Evolutionary conservation across 495 filamentous ascomycete species (phyloP), one percentile per base, ranked within the genome.

Genomic region (Bombardia bombarda): DNA sequence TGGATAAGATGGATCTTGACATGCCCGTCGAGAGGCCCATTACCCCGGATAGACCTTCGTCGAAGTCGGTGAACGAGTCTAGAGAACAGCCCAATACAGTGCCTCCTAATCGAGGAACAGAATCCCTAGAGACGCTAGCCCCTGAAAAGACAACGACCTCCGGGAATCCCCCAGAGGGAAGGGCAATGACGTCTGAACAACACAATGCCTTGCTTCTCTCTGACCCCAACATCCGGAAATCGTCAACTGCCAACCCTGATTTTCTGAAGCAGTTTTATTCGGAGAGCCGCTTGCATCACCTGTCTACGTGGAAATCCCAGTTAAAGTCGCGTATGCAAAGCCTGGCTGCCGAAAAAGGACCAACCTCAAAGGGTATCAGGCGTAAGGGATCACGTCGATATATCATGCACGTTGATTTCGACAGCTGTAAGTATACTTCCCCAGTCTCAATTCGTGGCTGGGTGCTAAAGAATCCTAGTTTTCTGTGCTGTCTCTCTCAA

Each of bases 271-370:
- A 95, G 51, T 98, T 85, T 58, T 97, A 96, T 52, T 81, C 83
- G 42, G 87, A 96, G 60, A 95, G 88, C 28, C 82, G 92, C 5
- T 73, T 98, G 13, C 92, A 98, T 62, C 90, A 98, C 55, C 68
- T 98, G 1, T 96, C 92, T 2, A 86, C 82, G 8, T 95, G 90
- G 92, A 97, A 95, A 72, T 83, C 90, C 0, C 83, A 95, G 32
- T 62, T 98, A 9, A 96, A 95, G 59, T 79, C 87, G 9, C 79
- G 85, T 52, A 78, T 97, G 40, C 88, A 93, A 61, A 78, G 71
- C 12, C 68, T 90, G 47, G 77, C 87, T 9, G 74, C 77, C 2
- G 85, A 90, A 44, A 68, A 73, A 2, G 57, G 67, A 0, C 61
- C 53, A 0, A 52, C 53, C n/a, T 30, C 51, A 3, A 70, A 67